phyloP scores from a whole-genome alignment of 805 yeast genomes.

The Metschnikowia gelsemii region DNA sequence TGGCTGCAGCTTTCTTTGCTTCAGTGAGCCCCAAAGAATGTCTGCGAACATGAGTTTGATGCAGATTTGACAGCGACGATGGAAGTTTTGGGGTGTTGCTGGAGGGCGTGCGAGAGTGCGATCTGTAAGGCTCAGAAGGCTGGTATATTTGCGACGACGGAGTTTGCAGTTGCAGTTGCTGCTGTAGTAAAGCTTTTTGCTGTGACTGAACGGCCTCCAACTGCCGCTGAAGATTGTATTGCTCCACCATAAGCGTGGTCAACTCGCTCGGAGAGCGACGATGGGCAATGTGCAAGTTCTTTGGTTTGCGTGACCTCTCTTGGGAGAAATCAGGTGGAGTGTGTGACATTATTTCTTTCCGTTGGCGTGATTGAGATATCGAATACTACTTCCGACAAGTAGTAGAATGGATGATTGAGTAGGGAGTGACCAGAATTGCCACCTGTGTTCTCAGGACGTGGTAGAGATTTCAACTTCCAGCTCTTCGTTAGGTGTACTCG shows the following conservation, averaged over 20 bases:
- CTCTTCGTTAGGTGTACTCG: too few species aligned
- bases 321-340: conserved; percentile 12
- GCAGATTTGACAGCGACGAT: conserved; percentile 26
- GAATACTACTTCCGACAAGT: background rate
- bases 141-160: conserved; percentile 12
- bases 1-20: conserved; percentile 96
- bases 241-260: conserved; percentile 89
- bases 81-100: conserved; percentile 33
- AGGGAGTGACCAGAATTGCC: too few species aligned
- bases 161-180: conserved; percentile 35
- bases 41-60: conserved; percentile 79
- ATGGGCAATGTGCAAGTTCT: conserved; percentile 84
- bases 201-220: conserved; percentile 89
- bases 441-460: too few species aligned
- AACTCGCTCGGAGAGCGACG: conserved; percentile 94
- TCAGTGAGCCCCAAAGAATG: conserved; percentile 90
- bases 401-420: background rate
- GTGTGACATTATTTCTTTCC: conserved; percentile 17
- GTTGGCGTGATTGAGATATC: background rate
- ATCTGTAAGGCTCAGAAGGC: conserved; percentile 28
- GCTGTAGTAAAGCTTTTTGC: conserved; percentile 84
- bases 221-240: conserved; percentile 85
- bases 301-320: conserved; percentile 28
- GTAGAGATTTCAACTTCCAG: too few species aligned
- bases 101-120: conserved; percentile 38